Base-by-base conservation (phyloP, 2,329 filamentous ascomycete genomes). In the Cyclaneusma minus region DNA sequence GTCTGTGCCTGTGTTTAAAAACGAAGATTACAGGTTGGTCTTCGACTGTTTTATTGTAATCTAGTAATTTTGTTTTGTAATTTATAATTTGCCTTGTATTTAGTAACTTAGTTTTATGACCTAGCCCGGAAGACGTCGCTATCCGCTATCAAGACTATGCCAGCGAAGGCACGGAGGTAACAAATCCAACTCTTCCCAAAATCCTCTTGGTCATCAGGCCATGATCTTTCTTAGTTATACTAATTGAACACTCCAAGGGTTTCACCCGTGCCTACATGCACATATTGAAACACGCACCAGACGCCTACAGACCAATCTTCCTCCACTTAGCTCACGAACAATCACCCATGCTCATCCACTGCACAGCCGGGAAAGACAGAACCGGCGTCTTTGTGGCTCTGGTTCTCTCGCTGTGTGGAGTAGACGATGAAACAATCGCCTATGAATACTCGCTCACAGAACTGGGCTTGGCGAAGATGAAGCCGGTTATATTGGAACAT, bases 341-440 rank as follows among this genome's bases (percentile, higher is more conserved):
- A 3, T 40, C 50, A 3, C 68, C 72, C 6, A 49, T 76, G 7
- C 54, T 82, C 5, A 54, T 83, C 6, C 77, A 85, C 43, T 84
- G 79, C 48, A 79, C 76, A 0, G 76, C 74, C 0, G 79, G 79
- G 8, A 85, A 85, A 49, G 79, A 85, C 46, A 61, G 79, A 22
- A 84, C 79, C 0, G 79, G 79, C 3, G 61, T 84, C 4, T 51
- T 82, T 22, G 65, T 68, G 25, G 78, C 74, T 3, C 39, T 85
- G 21, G 45, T 84, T 6, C 56, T 82, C 20, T 52, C 63, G 14
- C 56, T 82, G 15, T 69, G 69, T 6, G 70, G 71, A 4, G 69
- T 80, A 0, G 48, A 58, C 2, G 60, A 70, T 35, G 54, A 64
- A 17, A 44, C 50, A 4, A 60, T 80, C n/a, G 74, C 72, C 0